phyloP scores from a whole-genome alignment of 106 monocot genomes.

The Alisma plantagoaquatica region DNA sequence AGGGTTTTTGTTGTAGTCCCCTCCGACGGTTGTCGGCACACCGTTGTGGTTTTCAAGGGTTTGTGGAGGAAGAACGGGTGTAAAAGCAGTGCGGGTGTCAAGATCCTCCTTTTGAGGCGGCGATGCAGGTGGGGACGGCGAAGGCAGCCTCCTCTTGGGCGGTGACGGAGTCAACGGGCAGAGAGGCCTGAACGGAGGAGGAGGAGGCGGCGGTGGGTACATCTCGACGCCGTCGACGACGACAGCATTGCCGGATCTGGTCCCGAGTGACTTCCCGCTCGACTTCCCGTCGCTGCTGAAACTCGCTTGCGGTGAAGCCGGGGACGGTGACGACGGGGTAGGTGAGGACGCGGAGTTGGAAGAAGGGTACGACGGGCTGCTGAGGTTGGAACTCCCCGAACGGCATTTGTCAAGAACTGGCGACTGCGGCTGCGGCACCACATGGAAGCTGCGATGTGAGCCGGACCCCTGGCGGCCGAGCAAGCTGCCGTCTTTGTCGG shows the following conservation, averaged over 20 bases:
- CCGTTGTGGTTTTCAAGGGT: too few species aligned
- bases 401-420: conserved; percentile 18
- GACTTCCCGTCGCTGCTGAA: background rate
- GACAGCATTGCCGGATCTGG: background rate
- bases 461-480: conserved; percentile 7
- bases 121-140: conserved; percentile 30
- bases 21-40: too few species aligned
- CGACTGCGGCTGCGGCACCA: too few species aligned
- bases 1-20: too few species aligned
- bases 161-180: conserved; percentile 18
- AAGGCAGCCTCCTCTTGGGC: conserved; percentile 28
- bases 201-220: background rate
- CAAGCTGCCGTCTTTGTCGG: conserved; percentile 4
- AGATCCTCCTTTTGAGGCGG: conserved; percentile 5
- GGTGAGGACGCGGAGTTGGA: conserved; percentile 19
- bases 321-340: conserved; percentile 8
- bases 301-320: conserved; percentile 1
- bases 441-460: conserved; percentile 6
- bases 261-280: too few species aligned
- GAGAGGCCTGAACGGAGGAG: conserved; percentile 3
- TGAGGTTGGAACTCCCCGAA: conserved; percentile 13
- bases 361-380: conserved; percentile 26
- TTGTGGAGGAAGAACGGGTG: conserved; percentile 5
- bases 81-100: background rate
- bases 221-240: background rate